Percentiles rank a stretch among this genome's conserved stretches.
These are phyloP conservation scores for Paramyrothecium sp. DNA, from an alignment of 2,329 filamentous ascomycete species.

Conservation along the genomic window DNA sequence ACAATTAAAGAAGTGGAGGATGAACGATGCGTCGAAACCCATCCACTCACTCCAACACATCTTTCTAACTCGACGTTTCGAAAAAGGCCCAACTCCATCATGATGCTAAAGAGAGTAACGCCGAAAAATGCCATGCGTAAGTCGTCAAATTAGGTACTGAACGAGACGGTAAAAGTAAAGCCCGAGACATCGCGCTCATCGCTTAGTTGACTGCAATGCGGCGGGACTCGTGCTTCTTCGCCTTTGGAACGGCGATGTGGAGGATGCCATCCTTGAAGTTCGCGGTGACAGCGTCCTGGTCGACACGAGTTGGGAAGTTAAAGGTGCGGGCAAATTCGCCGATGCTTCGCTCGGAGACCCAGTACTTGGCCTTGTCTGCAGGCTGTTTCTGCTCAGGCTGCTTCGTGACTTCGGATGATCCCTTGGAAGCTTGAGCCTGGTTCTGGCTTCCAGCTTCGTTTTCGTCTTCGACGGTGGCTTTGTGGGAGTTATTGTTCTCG, in stretches of 20 bases:
- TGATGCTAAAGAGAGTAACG: too few relatives aligned
- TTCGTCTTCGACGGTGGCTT: conserved; percentile 67
- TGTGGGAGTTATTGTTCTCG: conserved; percentile 42
- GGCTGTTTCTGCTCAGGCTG: conserved; percentile 27
- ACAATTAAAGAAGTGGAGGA: too few relatives aligned
- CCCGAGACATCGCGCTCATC: background rate
- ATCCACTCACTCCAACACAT: too few relatives aligned
- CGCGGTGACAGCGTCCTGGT: conserved; percentile 61
- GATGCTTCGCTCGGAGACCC: conserved; percentile 65
- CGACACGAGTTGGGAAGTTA: conserved; percentile 63
- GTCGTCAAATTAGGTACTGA: too few relatives aligned
- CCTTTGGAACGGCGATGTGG: conserved; percentile 64
- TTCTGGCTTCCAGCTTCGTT: conserved; percentile 28
- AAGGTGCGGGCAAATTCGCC: conserved; percentile 69
- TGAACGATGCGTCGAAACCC: too few relatives aligned
- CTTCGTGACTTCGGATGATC: conserved; percentile 19
- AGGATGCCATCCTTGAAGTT: conserved; percentile 65
- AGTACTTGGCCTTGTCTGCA: conserved; percentile 59
- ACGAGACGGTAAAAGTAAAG: too few relatives aligned
- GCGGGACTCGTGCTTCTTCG: conserved; percentile 54
- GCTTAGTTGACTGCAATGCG: conserved; percentile 54
- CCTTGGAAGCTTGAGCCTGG: conserved; percentile 24
- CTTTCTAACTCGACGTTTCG: too few relatives aligned
- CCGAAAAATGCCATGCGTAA: too few relatives aligned
- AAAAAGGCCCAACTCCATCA: too few relatives aligned